A percentile compares a stretch with the other conserved stretches of the same genome.
phyloP scores from a whole-genome alignment of 176 grass and related monocot species.

The Oryza rufipogon region DNA sequence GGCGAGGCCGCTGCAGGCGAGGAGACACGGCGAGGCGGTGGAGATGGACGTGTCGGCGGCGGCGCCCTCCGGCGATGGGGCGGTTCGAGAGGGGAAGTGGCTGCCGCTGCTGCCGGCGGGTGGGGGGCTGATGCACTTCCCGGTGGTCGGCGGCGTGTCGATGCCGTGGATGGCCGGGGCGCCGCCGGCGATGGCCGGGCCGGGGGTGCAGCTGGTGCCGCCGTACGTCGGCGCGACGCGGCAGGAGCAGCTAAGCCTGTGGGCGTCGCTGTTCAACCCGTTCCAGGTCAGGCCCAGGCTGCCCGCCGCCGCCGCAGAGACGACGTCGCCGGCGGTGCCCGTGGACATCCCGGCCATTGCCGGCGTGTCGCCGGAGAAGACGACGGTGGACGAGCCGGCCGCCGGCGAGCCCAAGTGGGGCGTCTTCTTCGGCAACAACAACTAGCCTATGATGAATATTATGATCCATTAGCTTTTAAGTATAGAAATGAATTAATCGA shows the following conservation, averaged over 20 bases:
- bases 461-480: not conserved
- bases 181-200: not conserved
- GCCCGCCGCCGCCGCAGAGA: constrained; percentile 12
- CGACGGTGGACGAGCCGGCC: constrained; percentile 36
- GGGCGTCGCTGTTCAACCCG: constrained; percentile 65
- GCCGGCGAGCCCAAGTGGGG: constrained; percentile 47
- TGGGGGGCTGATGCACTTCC: not conserved
- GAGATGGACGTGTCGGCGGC: not conserved
- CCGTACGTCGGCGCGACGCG: constrained; percentile 47
- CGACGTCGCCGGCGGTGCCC: constrained; percentile 12
- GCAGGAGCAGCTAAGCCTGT: constrained; percentile 59
- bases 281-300: constrained; percentile 42
- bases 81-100: not conserved
- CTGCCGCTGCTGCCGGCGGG: not conserved
- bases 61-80: too few relatives aligned
- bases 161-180: not conserved
- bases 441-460: not conserved
- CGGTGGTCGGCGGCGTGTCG: not conserved
- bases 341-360: constrained; percentile 23
- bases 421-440: constrained; percentile 42
- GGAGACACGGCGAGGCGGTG: not conserved
- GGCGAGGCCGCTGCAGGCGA: not conserved
- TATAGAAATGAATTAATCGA: not conserved
- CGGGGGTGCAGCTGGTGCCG: not conserved
- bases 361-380: constrained; percentile 24